These are phyloP conservation scores for Zopfia rhizophila DNA, from an alignment of 2,329 filamentous ascomycete genomes.

Conservation along the genomic window DNA sequence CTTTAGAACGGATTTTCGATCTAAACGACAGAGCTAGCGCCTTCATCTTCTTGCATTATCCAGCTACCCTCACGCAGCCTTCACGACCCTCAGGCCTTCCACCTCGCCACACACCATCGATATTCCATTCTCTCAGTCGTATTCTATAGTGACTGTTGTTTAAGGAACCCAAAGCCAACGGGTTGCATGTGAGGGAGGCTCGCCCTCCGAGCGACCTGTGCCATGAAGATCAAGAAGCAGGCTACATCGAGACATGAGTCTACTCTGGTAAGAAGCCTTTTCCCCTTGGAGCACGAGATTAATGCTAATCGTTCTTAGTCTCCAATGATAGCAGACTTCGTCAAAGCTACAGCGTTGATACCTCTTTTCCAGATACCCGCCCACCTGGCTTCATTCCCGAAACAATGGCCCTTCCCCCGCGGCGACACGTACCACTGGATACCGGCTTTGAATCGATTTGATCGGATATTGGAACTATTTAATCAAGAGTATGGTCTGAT, in stretches of 20 bases:
- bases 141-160: neutral
- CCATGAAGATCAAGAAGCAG: constrained; percentile 67
- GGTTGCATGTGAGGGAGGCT: constrained; percentile 47
- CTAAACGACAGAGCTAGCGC: neutral
- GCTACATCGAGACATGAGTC: constrained; percentile 65
- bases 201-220: constrained; percentile 48
- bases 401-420: constrained; percentile 92
- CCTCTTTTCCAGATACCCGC: constrained; percentile 80
- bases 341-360: constrained; percentile 73
- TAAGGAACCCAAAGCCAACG: too few relatives aligned
- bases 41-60: neutral
- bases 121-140: neutral
- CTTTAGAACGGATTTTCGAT: neutral
- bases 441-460: constrained; percentile 90
- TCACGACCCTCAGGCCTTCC: constrained; percentile 1
- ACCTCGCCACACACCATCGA: constrained; percentile 2
- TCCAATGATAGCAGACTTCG: constrained; percentile 84
- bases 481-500: constrained; percentile 82
- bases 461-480: constrained; percentile 84
- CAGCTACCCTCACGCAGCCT: constrained; percentile 6
- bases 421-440: constrained; percentile 99
- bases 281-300: neutral
- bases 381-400: constrained; percentile 82
- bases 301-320: constrained; percentile 67
- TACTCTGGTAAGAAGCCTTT: constrained; percentile 55